phyloP scores from a whole-genome alignment of 2,329 filamentous ascomycete genomes.

The Delphinella strobiligena region DNA sequence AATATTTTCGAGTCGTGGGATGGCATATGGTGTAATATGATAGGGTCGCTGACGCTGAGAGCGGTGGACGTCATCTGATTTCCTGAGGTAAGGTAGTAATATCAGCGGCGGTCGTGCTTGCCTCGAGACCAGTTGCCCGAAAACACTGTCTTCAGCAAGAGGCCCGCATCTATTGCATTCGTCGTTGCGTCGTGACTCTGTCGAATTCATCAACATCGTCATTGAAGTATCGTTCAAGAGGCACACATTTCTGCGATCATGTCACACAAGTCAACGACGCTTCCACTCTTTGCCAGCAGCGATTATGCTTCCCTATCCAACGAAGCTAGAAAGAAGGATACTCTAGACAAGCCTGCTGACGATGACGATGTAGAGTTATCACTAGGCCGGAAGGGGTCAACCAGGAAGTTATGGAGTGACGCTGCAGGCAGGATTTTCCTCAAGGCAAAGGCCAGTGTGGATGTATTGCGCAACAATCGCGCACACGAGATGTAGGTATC shows the following conservation, averaged over 20 bases:
- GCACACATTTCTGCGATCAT: background rate
- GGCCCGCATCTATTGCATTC: no score
- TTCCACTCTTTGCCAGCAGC: background rate
- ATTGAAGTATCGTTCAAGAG: background rate
- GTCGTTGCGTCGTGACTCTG: no score
- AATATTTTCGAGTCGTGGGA: no score
- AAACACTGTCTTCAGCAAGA: no score
- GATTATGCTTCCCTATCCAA: background rate
- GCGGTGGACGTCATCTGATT: no score
- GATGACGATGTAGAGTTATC: background rate
- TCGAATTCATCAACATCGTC: background rate
- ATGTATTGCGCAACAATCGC: background rate
- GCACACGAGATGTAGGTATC: background rate
- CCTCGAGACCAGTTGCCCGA: no score
- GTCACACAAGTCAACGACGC: background rate
- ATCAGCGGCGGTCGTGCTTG: no score
- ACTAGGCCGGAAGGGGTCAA: background rate
- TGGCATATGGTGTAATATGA: no score
- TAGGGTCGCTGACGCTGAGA: no score
- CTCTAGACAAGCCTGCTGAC: no score
- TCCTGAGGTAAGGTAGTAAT: no score
- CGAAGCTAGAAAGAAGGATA: background rate
- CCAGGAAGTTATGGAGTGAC: background rate
- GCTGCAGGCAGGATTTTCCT: background rate
- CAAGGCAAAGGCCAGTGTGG: background rate